Evolutionary conservation across 2,329 filamentous ascomycete genomes (phyloP).

Genomic region (Xylogone sp.): DNA sequence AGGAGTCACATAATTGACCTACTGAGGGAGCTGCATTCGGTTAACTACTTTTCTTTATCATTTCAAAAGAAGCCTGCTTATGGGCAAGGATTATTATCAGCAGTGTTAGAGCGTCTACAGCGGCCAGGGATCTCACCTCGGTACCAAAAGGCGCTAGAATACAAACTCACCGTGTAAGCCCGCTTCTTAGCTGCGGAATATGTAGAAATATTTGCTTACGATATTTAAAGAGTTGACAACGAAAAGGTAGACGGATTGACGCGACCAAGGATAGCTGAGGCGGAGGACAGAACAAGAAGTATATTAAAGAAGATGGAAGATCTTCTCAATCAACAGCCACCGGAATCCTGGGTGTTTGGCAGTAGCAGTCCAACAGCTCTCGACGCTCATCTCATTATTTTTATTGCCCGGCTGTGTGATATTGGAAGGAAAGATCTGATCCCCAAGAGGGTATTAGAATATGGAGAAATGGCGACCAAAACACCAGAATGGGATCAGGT

Average conservation of each 20-base stretch:
- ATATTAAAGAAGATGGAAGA: background rate
- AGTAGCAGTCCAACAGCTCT: background rate
- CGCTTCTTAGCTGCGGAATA: background rate
- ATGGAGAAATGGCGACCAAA: background rate
- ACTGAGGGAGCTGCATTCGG: background rate
- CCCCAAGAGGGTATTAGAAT: background rate
- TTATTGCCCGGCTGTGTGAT: background rate
- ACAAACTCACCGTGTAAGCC: background rate
- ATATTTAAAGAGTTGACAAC: background rate
- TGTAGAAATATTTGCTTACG: background rate
- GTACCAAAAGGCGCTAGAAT: background rate
- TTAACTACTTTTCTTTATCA: background rate
- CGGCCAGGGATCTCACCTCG: background rate
- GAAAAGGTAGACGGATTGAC: background rate
- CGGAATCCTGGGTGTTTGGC: background rate
- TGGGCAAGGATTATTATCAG: background rate
- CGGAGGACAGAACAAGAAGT: background rate
- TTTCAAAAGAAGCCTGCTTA: background rate
- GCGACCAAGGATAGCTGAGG: background rate
- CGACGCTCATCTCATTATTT: background rate
- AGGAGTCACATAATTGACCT: background rate
- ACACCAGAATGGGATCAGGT: background rate
- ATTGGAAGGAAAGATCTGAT: background rate
- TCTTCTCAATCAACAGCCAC: background rate
- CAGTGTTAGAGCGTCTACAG: background rate